Evolutionary conservation across 1,139 yeast species (phyloP).

Genomic region (Geotrichum macrosporum): DNA sequence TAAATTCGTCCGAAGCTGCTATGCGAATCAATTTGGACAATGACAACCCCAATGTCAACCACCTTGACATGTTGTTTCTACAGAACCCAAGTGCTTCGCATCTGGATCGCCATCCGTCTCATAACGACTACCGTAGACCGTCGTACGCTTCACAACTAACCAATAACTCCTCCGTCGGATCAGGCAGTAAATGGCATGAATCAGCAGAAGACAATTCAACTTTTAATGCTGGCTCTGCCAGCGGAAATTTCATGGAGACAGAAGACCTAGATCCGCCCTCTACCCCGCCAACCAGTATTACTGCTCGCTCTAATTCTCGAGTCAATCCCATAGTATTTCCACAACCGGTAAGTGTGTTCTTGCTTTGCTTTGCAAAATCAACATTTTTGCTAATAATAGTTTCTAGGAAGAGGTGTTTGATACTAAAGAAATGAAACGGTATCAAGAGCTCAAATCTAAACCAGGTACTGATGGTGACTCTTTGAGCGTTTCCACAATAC

Average conservation of each 20-base stretch:
- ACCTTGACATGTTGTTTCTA: background rate
- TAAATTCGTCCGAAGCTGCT: background rate
- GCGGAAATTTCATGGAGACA: background rate
- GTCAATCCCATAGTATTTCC: conserved; percentile 12
- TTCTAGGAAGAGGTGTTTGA: conserved; percentile 15
- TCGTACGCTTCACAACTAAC: conserved; percentile 25
- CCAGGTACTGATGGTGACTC: background rate
- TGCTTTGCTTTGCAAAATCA: background rate
- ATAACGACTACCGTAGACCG: conserved; percentile 23
- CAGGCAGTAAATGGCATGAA: background rate
- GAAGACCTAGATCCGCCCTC: background rate
- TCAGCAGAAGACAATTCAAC: background rate
- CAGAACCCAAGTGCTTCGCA: background rate
- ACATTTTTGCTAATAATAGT: too few species aligned
- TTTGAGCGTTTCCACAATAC: background rate
- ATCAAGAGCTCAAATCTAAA: conserved; percentile 2
- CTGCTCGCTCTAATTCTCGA: conserved; percentile 1
- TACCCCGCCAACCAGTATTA: background rate
- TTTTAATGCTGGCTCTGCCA: background rate
- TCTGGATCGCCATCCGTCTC: background rate
- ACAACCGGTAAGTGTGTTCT: conserved; percentile 6
- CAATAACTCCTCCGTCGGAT: conserved; percentile 19
- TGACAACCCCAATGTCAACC: background rate
- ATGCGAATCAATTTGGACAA: background rate
- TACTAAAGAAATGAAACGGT: conserved; percentile 8